Evolutionary conservation across 116 monocot species (phyloP), one percentile per base, ranked within the genome.

Genomic region (Posidonia oceanica): DNA sequence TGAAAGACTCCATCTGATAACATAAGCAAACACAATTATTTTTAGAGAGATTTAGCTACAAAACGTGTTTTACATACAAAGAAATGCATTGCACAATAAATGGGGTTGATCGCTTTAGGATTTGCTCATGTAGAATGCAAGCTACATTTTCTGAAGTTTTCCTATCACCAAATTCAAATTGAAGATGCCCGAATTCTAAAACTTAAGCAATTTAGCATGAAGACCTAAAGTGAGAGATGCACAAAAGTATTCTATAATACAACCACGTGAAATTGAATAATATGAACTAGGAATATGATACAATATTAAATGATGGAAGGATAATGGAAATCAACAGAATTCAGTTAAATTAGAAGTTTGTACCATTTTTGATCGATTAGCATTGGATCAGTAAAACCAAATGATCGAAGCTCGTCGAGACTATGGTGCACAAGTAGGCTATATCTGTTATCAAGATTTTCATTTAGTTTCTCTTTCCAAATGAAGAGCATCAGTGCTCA

Each of bases 301-400:
- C 20, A 17, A 58, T 58, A 58, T 36, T 37, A 14, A 62, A 36
- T 13, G 7, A 62, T 7, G 4, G 14, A 14, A 36, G 36, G 5
- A 3, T 36, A 62, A 62, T 38, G 55, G 54, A 58, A 37, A 39
- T 36, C 7, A 12, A 11, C 3, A 51, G 2, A 18, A 18, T 38
- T 2, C 23, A 0, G 21, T 58, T 39, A 20, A 39, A 23, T 4
- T 5, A 38, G 18, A 12, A 36, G n/a, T n/a, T 17, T 4, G 36
- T 85, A 94, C 94, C 96, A 96, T 79, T 83, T 78, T 70, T 96
- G 96, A 78, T 96, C 96, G 63, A 83, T 61, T 13, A 96, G 74
- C 91, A 96, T 91, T 4, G 77, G 79, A 63, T 96, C 84, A 11
- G 96, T 91, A 14, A 96, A 75, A 48, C 96, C 96, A 79, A 96